phyloP scores from a whole-genome alignment of 257 asterid species.

The Thymus quinquecostatus region DNA sequence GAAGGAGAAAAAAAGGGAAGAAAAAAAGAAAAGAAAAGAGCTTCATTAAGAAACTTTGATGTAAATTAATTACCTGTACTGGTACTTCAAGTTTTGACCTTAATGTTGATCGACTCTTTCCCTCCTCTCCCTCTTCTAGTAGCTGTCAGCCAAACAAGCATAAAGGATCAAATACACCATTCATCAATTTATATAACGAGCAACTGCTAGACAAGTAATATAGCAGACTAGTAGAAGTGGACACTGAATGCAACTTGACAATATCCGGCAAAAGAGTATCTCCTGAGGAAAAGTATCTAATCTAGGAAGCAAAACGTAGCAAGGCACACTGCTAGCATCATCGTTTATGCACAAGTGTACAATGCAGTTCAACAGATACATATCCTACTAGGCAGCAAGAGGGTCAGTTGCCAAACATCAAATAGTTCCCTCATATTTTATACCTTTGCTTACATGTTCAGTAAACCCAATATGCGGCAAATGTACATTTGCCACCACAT shows the following conservation, averaged over 20 bases:
- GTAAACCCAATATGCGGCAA: not conserved
- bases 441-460: not conserved
- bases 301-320: not conserved
- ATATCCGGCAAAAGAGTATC: not conserved
- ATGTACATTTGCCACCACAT: not conserved
- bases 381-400: constrained; percentile 4
- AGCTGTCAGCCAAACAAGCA: constrained; percentile 53
- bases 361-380: constrained; percentile 11
- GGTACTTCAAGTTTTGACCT: constrained; percentile 95
- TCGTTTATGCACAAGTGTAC: not conserved
- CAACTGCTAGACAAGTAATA: constrained; percentile 13
- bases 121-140: constrained; percentile 97
- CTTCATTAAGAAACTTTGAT: constrained; percentile 23
- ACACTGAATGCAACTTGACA: constrained; percentile 13
- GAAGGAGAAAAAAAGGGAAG: not conserved
- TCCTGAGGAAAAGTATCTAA: not conserved
- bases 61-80: constrained; percentile 74
- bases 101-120: constrained; percentile 66
- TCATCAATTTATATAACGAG: constrained; percentile 5
- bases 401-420: constrained; percentile 11
- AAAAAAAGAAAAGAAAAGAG: constrained; percentile 22
- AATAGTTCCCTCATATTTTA: not conserved
- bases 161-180: constrained; percentile 22
- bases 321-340: not conserved
- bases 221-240: constrained; percentile 1